Evolutionary conservation across 2,329 filamentous ascomycete genomes (phyloP), one percentile per base, ranked within the genome.

Genomic region (Penicillium sp.): DNA sequence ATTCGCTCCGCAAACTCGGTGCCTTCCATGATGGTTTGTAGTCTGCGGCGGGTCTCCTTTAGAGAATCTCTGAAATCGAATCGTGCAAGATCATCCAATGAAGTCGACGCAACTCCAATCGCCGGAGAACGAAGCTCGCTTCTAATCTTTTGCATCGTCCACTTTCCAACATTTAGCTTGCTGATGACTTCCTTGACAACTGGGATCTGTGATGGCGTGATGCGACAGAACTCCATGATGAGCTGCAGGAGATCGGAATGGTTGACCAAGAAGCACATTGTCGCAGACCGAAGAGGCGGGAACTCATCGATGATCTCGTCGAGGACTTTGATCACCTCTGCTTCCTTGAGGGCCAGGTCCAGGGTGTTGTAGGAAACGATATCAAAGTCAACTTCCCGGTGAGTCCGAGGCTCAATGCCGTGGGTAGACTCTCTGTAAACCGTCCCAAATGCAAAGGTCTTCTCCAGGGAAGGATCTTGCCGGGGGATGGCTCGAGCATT

Each of bases 331-430:
- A 99, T 85, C 0, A 92, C 89, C 75, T 98, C 94, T 0, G 94
- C 94, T 75, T 99, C 95, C 69, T 96, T 96, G 56, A 97, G 76
- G 1, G 92, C 89, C 47, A 96, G 80, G 69, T 98, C 92, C 5
- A 92, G 77, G 1, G 89, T 89, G 66, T 93, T 88, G 46, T 86
- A 85, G 0, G 92, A 94, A n/a, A 96, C 85, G 60, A 99, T 92
- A 75, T 99, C 95, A 73, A 98, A 99, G 73, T 98, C 93, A 2
- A 96, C 93, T 72, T 98, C 95, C 10, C 91, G 89, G 72, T 91
- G 89, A 69, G 89, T 89, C 57, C 85, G 84, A 6, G 95, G 95
- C 66, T 96, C 90, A 2, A 91, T 90, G 7, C 91, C 92, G 56
- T 87, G 88, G 50, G 87, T 82, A 47, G 85, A 87, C 63, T 96